A percentile compares a stretch with the other conserved stretches of the same genome.
These are phyloP conservation scores for Gymnopilus dilepis DNA, from an alignment of 768 basidiomycete genomes.

Conservation along the genomic window DNA sequence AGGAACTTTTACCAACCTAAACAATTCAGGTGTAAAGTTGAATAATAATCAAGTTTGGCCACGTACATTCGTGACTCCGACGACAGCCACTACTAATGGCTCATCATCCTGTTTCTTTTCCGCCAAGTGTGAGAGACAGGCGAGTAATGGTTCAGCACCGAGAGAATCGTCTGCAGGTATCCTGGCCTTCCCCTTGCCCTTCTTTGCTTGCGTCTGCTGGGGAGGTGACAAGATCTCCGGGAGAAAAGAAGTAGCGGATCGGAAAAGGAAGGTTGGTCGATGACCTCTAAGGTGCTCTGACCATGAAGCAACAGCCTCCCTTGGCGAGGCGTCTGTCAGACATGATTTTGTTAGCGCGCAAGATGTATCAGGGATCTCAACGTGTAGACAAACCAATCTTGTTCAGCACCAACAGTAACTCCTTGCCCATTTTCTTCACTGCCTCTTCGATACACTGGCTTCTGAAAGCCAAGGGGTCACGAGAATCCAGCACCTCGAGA, in stretches of 20 bases:
- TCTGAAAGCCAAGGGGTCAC: slow-evolving; percentile 79
- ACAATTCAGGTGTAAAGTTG: neutral
- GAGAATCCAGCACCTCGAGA: slow-evolving; percentile 80
- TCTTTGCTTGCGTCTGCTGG: slow-evolving; percentile 28
- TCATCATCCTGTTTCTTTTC: slow-evolving; percentile 50
- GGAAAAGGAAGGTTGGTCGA: slow-evolving; percentile 74
- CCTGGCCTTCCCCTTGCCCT: slow-evolving; percentile 52
- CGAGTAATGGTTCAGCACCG: slow-evolving; percentile 59
- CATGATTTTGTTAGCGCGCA: neutral
- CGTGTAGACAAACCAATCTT: slow-evolving; percentile 77
- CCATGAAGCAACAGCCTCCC: slow-evolving; percentile 79
- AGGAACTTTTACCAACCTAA: slow-evolving; percentile 83
- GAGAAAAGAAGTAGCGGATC: slow-evolving; percentile 70
- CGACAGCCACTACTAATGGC: slow-evolving; percentile 73
- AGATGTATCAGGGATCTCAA: neutral
- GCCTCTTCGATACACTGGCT: slow-evolving; percentile 67
- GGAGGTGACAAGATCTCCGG: slow-evolving; percentile 36
- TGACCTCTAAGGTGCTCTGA: slow-evolving; percentile 59
- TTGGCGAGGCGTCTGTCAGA: slow-evolving; percentile 73
- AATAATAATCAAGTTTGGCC: slow-evolving; percentile 14
- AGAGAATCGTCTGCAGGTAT: slow-evolving; percentile 57
- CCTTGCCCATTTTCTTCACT: slow-evolving; percentile 43
- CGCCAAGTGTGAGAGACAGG: slow-evolving; percentile 53
- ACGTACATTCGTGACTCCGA: slow-evolving; percentile 83
- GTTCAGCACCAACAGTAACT: slow-evolving; percentile 73